Percentiles rank a stretch among this genome's conserved stretches.
These are phyloP conservation scores for Poa annua DNA, from an alignment of 176 grass and related monocot genomes.

Conservation along the genomic window DNA sequence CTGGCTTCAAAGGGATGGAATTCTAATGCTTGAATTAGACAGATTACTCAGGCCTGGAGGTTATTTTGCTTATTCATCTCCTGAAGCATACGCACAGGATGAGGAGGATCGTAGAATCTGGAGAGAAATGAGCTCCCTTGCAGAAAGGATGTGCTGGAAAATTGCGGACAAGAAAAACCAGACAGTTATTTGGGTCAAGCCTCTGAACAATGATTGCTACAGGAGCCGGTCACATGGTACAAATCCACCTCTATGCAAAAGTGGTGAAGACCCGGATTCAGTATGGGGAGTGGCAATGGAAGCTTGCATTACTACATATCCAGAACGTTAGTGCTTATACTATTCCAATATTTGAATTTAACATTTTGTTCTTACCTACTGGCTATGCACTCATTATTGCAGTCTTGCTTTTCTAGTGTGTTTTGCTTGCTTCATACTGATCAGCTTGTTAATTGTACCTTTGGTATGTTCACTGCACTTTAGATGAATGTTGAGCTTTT, in stretches of 20 bases:
- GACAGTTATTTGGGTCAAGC: conserved; percentile 99
- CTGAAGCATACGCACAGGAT: conserved; percentile 96
- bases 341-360: conserved; percentile 2
- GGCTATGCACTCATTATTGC: background rate
- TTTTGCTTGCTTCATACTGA: background rate
- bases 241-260: conserved; percentile 84
- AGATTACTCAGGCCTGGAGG: conserved; percentile 91
- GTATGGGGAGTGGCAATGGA: conserved; percentile 93
- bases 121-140: conserved; percentile 93
- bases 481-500: background rate
- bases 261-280: conserved; percentile 80
- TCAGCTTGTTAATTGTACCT: background rate
- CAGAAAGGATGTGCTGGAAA: conserved; percentile 98
- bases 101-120: conserved; percentile 95
- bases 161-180: conserved; percentile 91
- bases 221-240: conserved; percentile 69
- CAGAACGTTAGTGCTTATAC: conserved; percentile 71
- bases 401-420: conserved; percentile 1
- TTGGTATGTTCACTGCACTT: background rate
- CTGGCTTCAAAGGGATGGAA: conserved; percentile 95
- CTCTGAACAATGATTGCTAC: conserved; percentile 96
- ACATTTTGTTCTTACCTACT: conserved; percentile 23
- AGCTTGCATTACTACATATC: conserved; percentile 84
- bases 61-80: conserved; percentile 98
- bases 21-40: conserved; percentile 92